Evolutionary conservation across 371 early-diverging fungal species (phyloP).

Genomic region (Rhizomucor pusillus): DNA sequence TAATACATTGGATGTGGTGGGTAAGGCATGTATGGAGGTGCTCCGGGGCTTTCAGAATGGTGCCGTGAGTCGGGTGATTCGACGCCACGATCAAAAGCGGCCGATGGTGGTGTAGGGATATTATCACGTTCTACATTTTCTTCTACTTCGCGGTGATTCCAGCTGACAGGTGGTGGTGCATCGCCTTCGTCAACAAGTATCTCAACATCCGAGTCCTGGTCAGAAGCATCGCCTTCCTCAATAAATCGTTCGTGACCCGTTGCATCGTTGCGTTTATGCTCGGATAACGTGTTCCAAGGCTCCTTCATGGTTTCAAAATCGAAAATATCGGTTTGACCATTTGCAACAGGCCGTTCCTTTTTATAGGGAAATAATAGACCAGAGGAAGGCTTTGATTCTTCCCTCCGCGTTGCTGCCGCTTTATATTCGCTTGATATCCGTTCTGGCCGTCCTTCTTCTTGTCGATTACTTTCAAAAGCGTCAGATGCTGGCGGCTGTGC

Average conservation of each 20-base stretch:
- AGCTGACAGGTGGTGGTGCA: slow-evolving; percentile 9
- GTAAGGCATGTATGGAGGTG: slow-evolving; percentile 10
- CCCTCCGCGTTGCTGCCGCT: neutral
- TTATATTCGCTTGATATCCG: too few species aligned
- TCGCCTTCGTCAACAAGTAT: slow-evolving; percentile 38
- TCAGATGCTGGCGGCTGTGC: neutral
- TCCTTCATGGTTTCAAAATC: slow-evolving; percentile 2
- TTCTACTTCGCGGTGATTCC: slow-evolving; percentile 7
- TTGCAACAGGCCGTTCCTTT: too few species aligned
- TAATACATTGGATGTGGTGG: neutral
- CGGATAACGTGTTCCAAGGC: neutral
- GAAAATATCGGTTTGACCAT: neutral
- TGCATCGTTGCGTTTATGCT: slow-evolving; percentile 5
- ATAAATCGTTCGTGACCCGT: slow-evolving; percentile 7
- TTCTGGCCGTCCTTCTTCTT: too few species aligned
- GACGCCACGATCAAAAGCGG: neutral
- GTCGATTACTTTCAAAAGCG: too few species aligned
- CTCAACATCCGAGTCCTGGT: slow-evolving; percentile 40
- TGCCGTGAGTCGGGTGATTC: too few species aligned
- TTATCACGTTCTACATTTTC: neutral
- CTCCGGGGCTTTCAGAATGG: neutral
- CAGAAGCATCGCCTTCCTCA: slow-evolving; percentile 12
- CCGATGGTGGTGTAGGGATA: neutral
- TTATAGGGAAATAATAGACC: neutral
- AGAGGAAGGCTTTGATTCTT: too few species aligned